phyloP scores from a whole-genome alignment of 192 early-diverging fungal species.

The Rhizophagus prolifer region DNA sequence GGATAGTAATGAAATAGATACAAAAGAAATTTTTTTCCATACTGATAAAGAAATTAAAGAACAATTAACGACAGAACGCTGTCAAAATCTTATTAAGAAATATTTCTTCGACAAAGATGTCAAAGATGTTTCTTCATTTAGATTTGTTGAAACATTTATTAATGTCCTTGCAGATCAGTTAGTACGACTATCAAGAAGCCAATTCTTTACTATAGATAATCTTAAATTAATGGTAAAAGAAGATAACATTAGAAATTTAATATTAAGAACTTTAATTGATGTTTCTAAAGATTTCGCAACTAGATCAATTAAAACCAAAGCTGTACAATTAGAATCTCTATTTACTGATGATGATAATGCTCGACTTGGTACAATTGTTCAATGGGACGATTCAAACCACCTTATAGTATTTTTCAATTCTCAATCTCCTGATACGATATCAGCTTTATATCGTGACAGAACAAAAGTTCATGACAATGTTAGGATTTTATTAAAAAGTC shows the following conservation, averaged over 20 bases:
- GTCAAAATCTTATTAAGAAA: constrained; percentile 16
- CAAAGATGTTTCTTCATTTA: constrained; percentile 5
- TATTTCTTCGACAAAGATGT: constrained; percentile 25
- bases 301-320: not conserved
- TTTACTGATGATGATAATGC: not conserved
- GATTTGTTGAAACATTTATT: constrained; percentile 33
- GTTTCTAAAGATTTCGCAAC: constrained; percentile 22
- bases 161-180: constrained; percentile 33
- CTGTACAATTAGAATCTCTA: not conserved
- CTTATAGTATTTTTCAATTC: constrained; percentile 22
- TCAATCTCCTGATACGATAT: not conserved
- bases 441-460: constrained; percentile 13
- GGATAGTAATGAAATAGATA: not conserved
- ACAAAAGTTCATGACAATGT: not conserved
- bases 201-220: constrained; percentile 27
- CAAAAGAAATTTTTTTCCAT: constrained; percentile 16
- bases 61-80: not conserved
- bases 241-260: constrained; percentile 6
- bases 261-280: constrained; percentile 10
- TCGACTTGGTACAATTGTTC: not conserved
- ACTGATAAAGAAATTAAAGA: not conserved
- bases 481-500: not conserved
- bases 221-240: constrained; percentile 23
- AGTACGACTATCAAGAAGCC: constrained; percentile 25
- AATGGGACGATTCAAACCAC: not conserved